A percentile compares a stretch with the other conserved stretches of the same genome.
Evolutionary conservation across 371 early-diverging fungal genomes (phyloP).

Genomic region (Rhizopus microsporus): DNA sequence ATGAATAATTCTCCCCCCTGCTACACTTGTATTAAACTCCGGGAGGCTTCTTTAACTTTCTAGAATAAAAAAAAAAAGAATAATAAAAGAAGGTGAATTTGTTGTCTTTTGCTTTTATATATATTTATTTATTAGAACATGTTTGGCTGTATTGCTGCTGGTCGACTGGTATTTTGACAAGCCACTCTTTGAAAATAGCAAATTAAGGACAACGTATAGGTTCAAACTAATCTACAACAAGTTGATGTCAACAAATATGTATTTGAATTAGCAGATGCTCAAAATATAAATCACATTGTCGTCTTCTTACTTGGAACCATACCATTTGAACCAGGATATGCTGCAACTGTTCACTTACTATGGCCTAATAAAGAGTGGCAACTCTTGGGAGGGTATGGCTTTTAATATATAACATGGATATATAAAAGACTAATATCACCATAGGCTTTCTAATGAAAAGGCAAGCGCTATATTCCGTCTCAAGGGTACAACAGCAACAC

Average conservation of each 20-base stretch:
- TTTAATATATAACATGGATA: not conserved
- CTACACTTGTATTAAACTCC: not conserved
- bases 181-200: not conserved
- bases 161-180: slow-evolving; percentile 63
- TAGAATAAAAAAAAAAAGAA: slow-evolving; percentile 5
- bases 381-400: slow-evolving; percentile 72
- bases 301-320: slow-evolving; percentile 86
- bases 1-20: not conserved
- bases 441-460: slow-evolving; percentile 71
- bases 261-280: slow-evolving; percentile 81
- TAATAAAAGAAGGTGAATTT: not conserved
- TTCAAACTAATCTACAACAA: slow-evolving; percentile 90
- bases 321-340: slow-evolving; percentile 84
- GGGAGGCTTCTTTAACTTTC: not conserved
- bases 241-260: slow-evolving; percentile 81
- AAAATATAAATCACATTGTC: slow-evolving; percentile 87
- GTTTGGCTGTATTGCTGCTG: slow-evolving; percentile 91
- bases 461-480: slow-evolving; percentile 82
- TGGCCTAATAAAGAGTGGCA: slow-evolving; percentile 90
- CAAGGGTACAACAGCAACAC: slow-evolving; percentile 14
- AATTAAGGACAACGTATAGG: slow-evolving; percentile 43
- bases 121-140: slow-evolving; percentile 39
- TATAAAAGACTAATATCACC: not conserved
- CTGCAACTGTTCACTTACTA: slow-evolving; percentile 86
- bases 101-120: not conserved